Conservation (phyloP, 768 basidiomycete genomes). For the Lentinula detonsa region DNA sequence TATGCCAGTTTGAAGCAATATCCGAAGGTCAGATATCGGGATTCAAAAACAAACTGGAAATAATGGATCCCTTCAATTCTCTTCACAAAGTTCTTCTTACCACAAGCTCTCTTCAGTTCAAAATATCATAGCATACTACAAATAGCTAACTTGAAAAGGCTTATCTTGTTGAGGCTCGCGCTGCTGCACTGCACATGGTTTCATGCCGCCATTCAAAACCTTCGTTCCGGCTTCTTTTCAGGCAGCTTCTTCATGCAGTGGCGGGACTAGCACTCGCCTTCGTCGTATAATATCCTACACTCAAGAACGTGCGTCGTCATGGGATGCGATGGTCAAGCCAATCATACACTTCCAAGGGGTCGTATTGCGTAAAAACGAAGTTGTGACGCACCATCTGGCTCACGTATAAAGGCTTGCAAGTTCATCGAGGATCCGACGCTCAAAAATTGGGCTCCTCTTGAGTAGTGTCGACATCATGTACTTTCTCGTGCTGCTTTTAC, state of each 20-base stretch:
- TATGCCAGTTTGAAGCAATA: not conserved
- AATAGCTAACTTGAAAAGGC: too few species aligned
- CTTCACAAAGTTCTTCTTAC: too few species aligned
- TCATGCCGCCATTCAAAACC: too few species aligned
- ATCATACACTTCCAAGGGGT: too few species aligned
- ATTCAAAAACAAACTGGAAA: too few species aligned
- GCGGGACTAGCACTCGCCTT: not conserved
- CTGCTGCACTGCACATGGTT: not conserved
- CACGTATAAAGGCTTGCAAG: not conserved
- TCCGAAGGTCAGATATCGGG: too few species aligned
- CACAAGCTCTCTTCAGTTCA: too few species aligned
- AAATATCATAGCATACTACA: too few species aligned
- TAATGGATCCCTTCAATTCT: too few species aligned
- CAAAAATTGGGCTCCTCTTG: not conserved
- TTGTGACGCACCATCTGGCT: not conserved
- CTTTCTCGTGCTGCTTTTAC: conserved; percentile 7
- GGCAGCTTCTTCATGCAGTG: not conserved
- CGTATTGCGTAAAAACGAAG: not conserved
- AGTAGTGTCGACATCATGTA: not conserved
- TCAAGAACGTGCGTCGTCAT: conserved; percentile 1
- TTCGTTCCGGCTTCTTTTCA: not conserved
- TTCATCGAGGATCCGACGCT: not conserved
- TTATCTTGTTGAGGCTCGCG: not conserved
- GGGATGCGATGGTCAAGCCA: not conserved
- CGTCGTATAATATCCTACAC: not conserved